A percentile compares a stretch with the other conserved stretches of the same genome.
phyloP scores from a whole-genome alignment of 495 filamentous ascomycete genomes.

The Cudoniella acicularis region DNA sequence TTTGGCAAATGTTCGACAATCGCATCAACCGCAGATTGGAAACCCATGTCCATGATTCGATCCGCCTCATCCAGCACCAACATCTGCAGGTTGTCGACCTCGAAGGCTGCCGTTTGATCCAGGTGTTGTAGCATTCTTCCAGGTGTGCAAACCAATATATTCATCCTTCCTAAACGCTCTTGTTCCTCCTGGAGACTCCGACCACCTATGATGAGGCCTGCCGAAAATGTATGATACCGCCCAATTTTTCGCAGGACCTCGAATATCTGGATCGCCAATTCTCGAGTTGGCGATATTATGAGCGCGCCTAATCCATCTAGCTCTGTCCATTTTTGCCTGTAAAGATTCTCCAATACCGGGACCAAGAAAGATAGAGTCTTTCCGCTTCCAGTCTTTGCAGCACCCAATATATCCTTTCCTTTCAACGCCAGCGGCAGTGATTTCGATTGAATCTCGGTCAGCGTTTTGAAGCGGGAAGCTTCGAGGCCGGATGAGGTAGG shows the following conservation, averaged over 20 bases:
- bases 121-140: slow-evolving; percentile 94
- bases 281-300: slow-evolving; percentile 90
- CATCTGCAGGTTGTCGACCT: slow-evolving; percentile 85
- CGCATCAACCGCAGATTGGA: slow-evolving; percentile 86
- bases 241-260: slow-evolving; percentile 90
- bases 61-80: slow-evolving; percentile 96
- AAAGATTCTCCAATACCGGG: slow-evolving; percentile 92
- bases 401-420: slow-evolving; percentile 85
- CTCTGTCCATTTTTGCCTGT: slow-evolving; percentile 83
- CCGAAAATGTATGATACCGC: slow-evolving; percentile 84
- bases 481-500: slow-evolving; percentile 78
- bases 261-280: slow-evolving; percentile 96
- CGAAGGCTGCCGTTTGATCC: slow-evolving; percentile 88
- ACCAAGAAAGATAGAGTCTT: slow-evolving; percentile 94
- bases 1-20: slow-evolving; percentile 89
- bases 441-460: slow-evolving; percentile 89
- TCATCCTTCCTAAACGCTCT: slow-evolving; percentile 86
- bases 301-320: slow-evolving; percentile 88
- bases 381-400: slow-evolving; percentile 93
- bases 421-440: slow-evolving; percentile 83
- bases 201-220: slow-evolving; percentile 92
- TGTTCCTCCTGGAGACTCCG: slow-evolving; percentile 86
- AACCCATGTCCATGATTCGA: slow-evolving; percentile 97
- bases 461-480: slow-evolving; percentile 79
- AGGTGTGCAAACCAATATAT: slow-evolving; percentile 94